Conservation (phyloP, 2,329 filamentous ascomycete genomes). For the Ambrosiella beaveri region DNA sequence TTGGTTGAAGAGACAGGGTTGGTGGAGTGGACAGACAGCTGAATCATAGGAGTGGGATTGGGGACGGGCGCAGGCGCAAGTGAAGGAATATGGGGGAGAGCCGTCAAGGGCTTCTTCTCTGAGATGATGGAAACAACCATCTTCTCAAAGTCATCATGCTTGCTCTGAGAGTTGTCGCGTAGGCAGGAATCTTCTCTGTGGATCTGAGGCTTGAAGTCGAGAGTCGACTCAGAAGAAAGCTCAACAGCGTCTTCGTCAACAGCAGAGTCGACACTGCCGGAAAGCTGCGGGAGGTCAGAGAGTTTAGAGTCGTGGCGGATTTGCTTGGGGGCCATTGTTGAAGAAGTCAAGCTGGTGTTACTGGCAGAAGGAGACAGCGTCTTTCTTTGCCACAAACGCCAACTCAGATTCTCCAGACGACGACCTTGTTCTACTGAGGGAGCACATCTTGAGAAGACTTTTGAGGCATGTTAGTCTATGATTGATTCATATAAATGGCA, state of each 20-base stretch:
- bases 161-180: conserved; percentile 31
- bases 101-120: conserved; percentile 52
- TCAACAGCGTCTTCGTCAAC: conserved; percentile 48
- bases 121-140: conserved; percentile 89
- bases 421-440: conserved; percentile 86
- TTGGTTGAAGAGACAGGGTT: conserved; percentile 16
- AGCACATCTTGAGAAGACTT: conserved; percentile 87
- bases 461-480: not conserved
- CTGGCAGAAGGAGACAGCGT: conserved; percentile 60
- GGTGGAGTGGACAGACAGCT: conserved; percentile 18
- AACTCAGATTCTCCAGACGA: conserved; percentile 85
- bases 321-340: conserved; percentile 28
- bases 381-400: conserved; percentile 88
- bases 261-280: conserved; percentile 55
- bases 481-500: not conserved
- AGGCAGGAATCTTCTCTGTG: conserved; percentile 50
- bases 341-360: conserved; percentile 29
- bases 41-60: conserved; percentile 11
- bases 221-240: conserved; percentile 34
- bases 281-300: conserved; percentile 51
- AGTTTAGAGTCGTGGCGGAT: conserved; percentile 28
- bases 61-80: conserved; percentile 12
- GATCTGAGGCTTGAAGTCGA: conserved; percentile 51
- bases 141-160: conserved; percentile 73
- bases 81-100: conserved; percentile 24